A percentile compares a stretch with the other conserved stretches of the same genome.
These are phyloP conservation scores for Lentinula sp. DNA, from an alignment of 768 basidiomycete genomes.

Conservation along the genomic window DNA sequence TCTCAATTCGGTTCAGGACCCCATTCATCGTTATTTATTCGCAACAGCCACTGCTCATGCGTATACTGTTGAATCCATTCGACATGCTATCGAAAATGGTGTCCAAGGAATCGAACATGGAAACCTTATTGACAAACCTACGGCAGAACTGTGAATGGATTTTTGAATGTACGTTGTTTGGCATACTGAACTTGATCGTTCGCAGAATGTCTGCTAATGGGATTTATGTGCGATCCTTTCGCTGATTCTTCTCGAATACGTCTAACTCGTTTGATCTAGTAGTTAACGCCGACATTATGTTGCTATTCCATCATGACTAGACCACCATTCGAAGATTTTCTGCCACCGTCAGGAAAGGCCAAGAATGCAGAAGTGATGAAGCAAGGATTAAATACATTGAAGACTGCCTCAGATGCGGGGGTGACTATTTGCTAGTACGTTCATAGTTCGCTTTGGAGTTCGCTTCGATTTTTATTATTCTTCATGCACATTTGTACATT, in stretches of 20 bases:
- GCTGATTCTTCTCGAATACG: not conserved
- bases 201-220: conserved; percentile 32
- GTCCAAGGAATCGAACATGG: conserved; percentile 41
- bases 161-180: not conserved
- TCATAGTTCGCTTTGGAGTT: not conserved
- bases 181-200: not conserved
- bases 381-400: conserved; percentile 31
- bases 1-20: too few species aligned
- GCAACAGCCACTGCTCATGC: conserved; percentile 21
- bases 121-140: conserved; percentile 32
- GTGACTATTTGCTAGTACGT: conserved; percentile 34
- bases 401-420: conserved; percentile 32
- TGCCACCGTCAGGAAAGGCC: conserved; percentile 26
- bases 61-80: conserved; percentile 34
- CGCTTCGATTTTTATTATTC: not conserved
- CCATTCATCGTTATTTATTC: too few species aligned
- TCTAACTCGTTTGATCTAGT: not conserved
- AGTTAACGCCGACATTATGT: conserved; percentile 35
- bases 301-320: conserved; percentile 37
- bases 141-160: conserved; percentile 25
- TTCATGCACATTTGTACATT: not conserved
- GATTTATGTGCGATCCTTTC: conserved; percentile 20
- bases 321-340: conserved; percentile 34
- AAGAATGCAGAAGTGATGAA: conserved; percentile 37
- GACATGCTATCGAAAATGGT: conserved; percentile 39